Base-by-base conservation (phyloP, 2,329 filamentous ascomycete genomes). In the Calonectria honghensis region DNA sequence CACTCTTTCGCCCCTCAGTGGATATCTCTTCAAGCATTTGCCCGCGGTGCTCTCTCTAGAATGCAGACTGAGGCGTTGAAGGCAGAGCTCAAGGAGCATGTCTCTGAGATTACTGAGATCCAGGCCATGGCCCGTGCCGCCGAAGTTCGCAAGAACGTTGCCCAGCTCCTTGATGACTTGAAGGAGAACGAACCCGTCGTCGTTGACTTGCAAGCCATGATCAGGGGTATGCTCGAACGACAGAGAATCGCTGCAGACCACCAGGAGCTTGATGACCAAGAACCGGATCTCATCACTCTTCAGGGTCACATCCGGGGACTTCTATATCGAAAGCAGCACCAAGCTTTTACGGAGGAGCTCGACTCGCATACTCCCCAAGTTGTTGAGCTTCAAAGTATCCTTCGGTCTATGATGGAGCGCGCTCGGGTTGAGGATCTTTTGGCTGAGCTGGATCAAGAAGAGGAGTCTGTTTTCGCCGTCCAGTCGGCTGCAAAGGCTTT, bases 351-450 rank as follows among this genome's bases (percentile, higher is more conserved):
- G 18, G 91, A 93, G 20, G 90, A 94, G 52, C 90, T 98, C 32
- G 87, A 92, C 67, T 91, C 92, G 2, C 91, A 95, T 78, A 91
- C 93, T 48, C 88, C 91, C 0, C 90, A 93, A 75, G 91, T 96
- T 50, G 86, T 92, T 31, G 87, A 92, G 39, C 88, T 98, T 3
- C 97, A 99, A 84, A 92, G 92, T 35, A 86, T 96, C 10, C 89
- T 92, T 39, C 92, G 96, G 73, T 96, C 95, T 1, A 94, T 97
- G 90, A 89, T 98, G 76, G 87, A 94, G 51, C 92, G 97, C 61
- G 90, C 92, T 63, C 89, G 93, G 32, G 90, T 98, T 65, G 95
- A 94, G 24, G 90, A 92, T 57, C 87, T 95, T 1, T 89, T 99
- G 50, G 91, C 90, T 29, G 92, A 96, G 77, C 89, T 98, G 2